Conservation (phyloP, 208 protist species). For the Leptomonas pyrrhocoris region DNA sequence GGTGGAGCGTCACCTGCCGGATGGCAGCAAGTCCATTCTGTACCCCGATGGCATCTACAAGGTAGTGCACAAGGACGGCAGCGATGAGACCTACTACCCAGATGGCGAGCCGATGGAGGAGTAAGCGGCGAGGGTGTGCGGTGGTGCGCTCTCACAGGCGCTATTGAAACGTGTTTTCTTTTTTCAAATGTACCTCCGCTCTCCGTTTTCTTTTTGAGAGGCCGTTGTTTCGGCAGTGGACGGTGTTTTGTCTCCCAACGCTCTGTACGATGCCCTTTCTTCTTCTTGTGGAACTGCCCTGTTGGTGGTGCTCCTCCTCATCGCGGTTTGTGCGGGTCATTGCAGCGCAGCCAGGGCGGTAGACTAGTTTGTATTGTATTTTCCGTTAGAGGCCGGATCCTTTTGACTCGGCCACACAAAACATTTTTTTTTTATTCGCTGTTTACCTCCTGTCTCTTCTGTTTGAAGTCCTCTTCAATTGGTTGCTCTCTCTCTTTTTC, state of each 20-base stretch:
- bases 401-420: too few relatives aligned
- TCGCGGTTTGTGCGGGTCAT: too few relatives aligned
- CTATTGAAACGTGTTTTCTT: not conserved
- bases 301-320: too few relatives aligned
- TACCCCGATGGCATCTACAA: slow-evolving; percentile 94
- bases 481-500: too few relatives aligned
- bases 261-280: too few relatives aligned
- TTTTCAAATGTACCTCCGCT: slow-evolving; percentile 6
- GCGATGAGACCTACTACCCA: slow-evolving; percentile 84
- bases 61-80: slow-evolving; percentile 74
- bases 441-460: slow-evolving; percentile 4
- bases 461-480: not conserved
- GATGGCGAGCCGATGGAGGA: slow-evolving; percentile 46
- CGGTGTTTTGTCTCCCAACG: too few relatives aligned
- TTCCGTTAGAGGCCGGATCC: too few relatives aligned
- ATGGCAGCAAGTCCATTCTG: slow-evolving; percentile 94
- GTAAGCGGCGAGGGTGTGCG: not conserved
- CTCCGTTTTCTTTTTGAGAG: slow-evolving; percentile 4
- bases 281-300: slow-evolving; percentile 17
- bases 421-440: slow-evolving; percentile 32
- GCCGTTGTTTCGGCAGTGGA: slow-evolving; percentile 8
- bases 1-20: slow-evolving; percentile 86
- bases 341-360: too few relatives aligned
- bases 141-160: not conserved
- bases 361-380: slow-evolving; percentile 1